Percentiles rank a stretch among this genome's conserved stretches.
Conservation (phyloP, 176 grass and related monocot genomes). For the Triticum monococcum region DNA sequence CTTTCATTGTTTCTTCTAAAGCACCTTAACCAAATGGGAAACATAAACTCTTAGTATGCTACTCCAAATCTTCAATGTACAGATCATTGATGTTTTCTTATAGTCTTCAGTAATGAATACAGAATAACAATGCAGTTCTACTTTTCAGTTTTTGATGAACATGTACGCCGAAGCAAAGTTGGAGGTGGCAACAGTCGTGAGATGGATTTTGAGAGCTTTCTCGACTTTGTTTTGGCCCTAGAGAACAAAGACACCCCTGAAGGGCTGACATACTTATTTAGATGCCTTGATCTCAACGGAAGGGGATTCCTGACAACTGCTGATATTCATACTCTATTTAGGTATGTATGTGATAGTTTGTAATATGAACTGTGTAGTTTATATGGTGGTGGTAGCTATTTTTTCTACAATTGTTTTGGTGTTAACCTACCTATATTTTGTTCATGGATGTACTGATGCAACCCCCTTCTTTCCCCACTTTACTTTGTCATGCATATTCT, state of each 20-base stretch:
- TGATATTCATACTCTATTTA: slow-evolving; percentile 93
- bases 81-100: neutral
- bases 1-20: neutral
- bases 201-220: slow-evolving; percentile 99
- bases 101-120: slow-evolving; percentile 5
- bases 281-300: slow-evolving; percentile 93
- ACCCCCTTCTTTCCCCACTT: neutral
- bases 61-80: neutral
- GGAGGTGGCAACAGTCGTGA: slow-evolving; percentile 85
- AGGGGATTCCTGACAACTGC: slow-evolving; percentile 89
- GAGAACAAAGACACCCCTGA: slow-evolving; percentile 98
- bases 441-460: neutral
- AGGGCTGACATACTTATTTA: slow-evolving; percentile 95
- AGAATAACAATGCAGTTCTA: neutral
- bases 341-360: slow-evolving; percentile 41
- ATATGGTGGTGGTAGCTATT: neutral
- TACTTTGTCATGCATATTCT: neutral
- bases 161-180: slow-evolving; percentile 89
- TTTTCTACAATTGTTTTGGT: neutral
- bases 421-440: neutral
- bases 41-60: neutral
- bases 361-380: neutral
- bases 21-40: neutral
- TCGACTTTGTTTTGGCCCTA: slow-evolving; percentile 97
- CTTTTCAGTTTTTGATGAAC: slow-evolving; percentile 92